A percentile compares a stretch with the other conserved stretches of the same genome.
These are phyloP conservation scores for Candolleomyces eurysporus DNA, from an alignment of 768 basidiomycete genomes.

Conservation along the genomic window DNA sequence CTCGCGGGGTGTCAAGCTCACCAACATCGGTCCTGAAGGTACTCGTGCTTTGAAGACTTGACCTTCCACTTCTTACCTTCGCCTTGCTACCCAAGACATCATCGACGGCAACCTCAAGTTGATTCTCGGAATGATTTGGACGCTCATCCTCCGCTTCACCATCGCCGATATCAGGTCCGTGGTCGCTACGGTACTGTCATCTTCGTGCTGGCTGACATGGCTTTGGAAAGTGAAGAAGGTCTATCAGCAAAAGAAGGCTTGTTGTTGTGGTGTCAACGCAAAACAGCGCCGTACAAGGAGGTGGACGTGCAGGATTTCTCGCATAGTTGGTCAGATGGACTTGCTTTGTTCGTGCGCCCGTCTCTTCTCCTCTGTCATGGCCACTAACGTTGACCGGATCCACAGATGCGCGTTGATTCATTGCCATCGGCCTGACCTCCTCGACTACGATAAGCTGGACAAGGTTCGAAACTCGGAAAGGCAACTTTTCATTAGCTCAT, in stretches of 20 bases:
- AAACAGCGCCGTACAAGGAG: constrained; percentile 87
- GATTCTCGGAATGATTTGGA: constrained; percentile 99
- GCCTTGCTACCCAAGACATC: constrained; percentile 54
- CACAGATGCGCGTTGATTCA: constrained; percentile 94
- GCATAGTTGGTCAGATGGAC: constrained; percentile 88
- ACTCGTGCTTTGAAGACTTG: constrained; percentile 5
- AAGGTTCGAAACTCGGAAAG: constrained; percentile 48
- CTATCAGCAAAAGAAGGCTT: constrained; percentile 98
- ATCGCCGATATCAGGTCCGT: constrained; percentile 96
- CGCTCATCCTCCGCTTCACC: constrained; percentile 92
- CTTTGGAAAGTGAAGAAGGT: constrained; percentile 80
- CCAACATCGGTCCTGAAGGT: constrained; percentile 98
- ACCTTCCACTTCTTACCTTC: not conserved
- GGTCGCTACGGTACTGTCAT: not conserved
- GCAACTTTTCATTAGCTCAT: not conserved
- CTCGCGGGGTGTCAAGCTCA: constrained; percentile 90
- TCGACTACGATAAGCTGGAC: constrained; percentile 85
- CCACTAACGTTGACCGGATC: not conserved
- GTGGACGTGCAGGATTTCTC: constrained; percentile 95
- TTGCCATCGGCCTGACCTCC: constrained; percentile 91
- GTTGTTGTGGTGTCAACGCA: constrained; percentile 96
- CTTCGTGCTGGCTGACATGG: constrained; percentile 1
- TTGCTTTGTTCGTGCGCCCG: constrained; percentile 74
- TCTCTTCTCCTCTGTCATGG: constrained; percentile 4
- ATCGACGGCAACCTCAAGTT: constrained; percentile 99